These are phyloP conservation scores for Dictyostelium intermedium DNA, from an alignment of 78 protist genomes.

Conservation along the genomic window DNA sequence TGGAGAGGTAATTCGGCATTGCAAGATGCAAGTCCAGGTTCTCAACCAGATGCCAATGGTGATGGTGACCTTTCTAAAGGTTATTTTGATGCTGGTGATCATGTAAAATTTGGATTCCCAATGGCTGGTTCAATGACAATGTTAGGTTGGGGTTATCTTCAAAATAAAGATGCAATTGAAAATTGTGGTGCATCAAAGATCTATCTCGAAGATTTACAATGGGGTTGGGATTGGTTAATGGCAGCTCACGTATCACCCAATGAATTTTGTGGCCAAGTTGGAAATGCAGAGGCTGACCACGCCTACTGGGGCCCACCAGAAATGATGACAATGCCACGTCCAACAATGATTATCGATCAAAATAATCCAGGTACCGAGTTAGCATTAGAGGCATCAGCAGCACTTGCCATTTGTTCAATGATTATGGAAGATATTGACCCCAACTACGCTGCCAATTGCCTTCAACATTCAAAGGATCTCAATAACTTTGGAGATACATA, in stretches of 20 bases:
- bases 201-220: constrained; percentile 27
- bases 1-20: constrained; percentile 61
- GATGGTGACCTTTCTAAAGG: constrained; percentile 54
- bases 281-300: constrained; percentile 40
- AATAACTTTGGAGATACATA: constrained; percentile 50
- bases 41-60: neutral
- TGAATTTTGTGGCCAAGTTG: constrained; percentile 34
- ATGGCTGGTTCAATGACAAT: constrained; percentile 62
- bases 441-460: constrained; percentile 10
- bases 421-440: constrained; percentile 1
- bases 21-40: constrained; percentile 23
- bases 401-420: constrained; percentile 29
- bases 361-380: constrained; percentile 56
- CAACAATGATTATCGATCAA: neutral
- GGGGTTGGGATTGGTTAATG: constrained; percentile 70
- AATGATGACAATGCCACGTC: constrained; percentile 52
- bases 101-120: constrained; percentile 66
- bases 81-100: constrained; percentile 74
- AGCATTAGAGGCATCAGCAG: constrained; percentile 53
- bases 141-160: constrained; percentile 69
- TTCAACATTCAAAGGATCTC: constrained; percentile 48
- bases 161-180: constrained; percentile 13
- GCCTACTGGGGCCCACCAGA: constrained; percentile 75
- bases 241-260: constrained; percentile 50
- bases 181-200: constrained; percentile 13